Conservation (phyloP, 306 rosid species). For the Adenanthera pavonina region DNA sequence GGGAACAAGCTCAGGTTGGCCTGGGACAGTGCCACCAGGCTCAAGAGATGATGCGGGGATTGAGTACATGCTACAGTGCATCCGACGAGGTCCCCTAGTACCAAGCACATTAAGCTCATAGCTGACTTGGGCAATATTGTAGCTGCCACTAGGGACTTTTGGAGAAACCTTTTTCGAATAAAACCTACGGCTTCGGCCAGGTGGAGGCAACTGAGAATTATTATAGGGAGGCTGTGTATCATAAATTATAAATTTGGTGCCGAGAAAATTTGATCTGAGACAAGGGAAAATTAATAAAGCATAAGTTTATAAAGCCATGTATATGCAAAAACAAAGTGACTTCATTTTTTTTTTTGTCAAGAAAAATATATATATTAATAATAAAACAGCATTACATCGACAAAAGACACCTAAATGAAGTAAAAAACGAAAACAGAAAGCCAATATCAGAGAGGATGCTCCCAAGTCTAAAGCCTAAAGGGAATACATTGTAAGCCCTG, state of each 20-base stretch:
- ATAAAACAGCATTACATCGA: too few species aligned
- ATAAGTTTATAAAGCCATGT: slow-evolving; percentile 7
- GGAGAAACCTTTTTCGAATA: slow-evolving; percentile 92
- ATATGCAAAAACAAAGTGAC: not conserved
- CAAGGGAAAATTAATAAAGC: not conserved
- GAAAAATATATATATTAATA: too few species aligned
- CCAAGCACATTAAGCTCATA: slow-evolving; percentile 95
- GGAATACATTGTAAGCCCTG: too few species aligned
- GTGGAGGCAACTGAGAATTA: slow-evolving; percentile 69
- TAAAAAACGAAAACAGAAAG: too few species aligned
- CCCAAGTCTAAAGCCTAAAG: too few species aligned
- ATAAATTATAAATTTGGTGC: slow-evolving; percentile 92
- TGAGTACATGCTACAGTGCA: slow-evolving; percentile 89
- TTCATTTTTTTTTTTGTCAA: too few species aligned
- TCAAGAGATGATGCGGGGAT: slow-evolving; percentile 76
- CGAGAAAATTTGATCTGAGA: slow-evolving; percentile 93
- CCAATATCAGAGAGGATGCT: too few species aligned
- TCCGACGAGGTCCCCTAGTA: slow-evolving; percentile 94
- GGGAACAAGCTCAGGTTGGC: slow-evolving; percentile 84
- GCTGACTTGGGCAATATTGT: slow-evolving; percentile 84
- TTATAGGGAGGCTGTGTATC: slow-evolving; percentile 92
- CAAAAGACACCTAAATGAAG: too few species aligned
- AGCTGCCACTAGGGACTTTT: slow-evolving; percentile 89
- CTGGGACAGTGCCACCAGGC: slow-evolving; percentile 81
- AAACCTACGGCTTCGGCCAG: slow-evolving; percentile 87